Evolutionary conservation across 345 rosid genomes (phyloP), one percentile per base, ranked within the genome.

Genomic region (Heritiera fomes): DNA sequence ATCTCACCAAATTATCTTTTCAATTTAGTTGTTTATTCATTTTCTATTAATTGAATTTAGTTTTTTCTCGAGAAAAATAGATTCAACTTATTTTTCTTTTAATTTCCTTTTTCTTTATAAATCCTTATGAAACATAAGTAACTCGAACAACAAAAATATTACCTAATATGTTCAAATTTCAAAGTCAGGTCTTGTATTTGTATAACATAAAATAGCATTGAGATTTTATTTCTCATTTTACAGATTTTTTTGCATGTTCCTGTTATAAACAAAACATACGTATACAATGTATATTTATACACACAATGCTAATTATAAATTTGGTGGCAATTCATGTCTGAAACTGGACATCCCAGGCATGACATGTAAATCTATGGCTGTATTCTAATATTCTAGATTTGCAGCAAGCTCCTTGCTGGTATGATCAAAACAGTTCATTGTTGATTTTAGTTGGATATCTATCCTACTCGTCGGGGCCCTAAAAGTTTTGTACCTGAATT

Each of bases 401-500:
- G 49, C 41, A 13, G 1, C 14, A 49, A 14, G 38, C 7, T 4
- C 6, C 3, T 63, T 10, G 6, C n/a, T 14, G 1, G 64, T 60
- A 60, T 60, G 64, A 60, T 23, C 34, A 10, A 23, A 9, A 14
- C 8, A 63, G 43, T 63, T 17, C 49, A 12, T 17, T 65, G 49
- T 17, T 18, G 71, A 38, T 28, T 53, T 79, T 50, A 6, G 62
- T 75, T 53, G 14, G 41, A 8, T 40, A 18, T 15, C 66, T 34
- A 50, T 52, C 60, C 78, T 34, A 79, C 13, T 2, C 10, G 9
- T 86, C 81, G 86, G 61, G 88, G 84, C 80, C 85, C 86, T 80
- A 89, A 71, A 78, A 83, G 87, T 81, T 88, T 92, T 58, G 91
- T 88, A 80, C 94, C 90, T 67, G 82, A 79, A 83, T 89, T 92